Evolutionary conservation across 2,329 filamentous ascomycete species (phyloP).

Genomic region (Sporothrix humicola): DNA sequence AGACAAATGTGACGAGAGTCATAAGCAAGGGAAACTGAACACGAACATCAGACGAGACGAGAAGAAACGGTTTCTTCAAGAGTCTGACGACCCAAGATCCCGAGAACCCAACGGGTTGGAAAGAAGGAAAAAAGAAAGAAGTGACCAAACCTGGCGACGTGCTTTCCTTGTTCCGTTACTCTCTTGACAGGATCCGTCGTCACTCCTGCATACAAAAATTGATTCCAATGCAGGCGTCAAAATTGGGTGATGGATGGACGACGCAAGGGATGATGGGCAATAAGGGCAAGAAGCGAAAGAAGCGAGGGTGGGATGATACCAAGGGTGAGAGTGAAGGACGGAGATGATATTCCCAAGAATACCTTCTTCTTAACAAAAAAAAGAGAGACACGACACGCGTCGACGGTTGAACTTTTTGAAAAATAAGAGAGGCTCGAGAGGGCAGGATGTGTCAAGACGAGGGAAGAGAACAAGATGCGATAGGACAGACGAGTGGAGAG

Average conservation of each 20-base stretch:
- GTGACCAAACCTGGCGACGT: neutral
- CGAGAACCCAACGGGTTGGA: no score
- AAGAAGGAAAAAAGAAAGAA: neutral
- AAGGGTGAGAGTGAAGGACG: neutral
- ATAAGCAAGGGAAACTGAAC: neutral
- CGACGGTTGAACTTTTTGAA: neutral
- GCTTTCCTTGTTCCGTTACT: neutral
- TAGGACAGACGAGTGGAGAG: slow-evolving; percentile 5
- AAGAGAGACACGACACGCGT: slow-evolving; percentile 15
- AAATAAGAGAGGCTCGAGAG: neutral
- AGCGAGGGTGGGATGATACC: neutral
- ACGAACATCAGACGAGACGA: neutral
- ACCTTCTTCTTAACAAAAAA: neutral
- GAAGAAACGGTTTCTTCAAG: neutral
- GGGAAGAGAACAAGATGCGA: neutral
- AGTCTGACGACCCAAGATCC: no score
- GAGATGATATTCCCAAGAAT: neutral
- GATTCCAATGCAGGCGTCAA: slow-evolving; percentile 10
- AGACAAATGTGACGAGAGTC: neutral
- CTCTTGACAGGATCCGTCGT: neutral
- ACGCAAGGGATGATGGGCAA: slow-evolving; percentile 10
- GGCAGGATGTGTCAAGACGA: neutral
- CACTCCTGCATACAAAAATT: neutral
- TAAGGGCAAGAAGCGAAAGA: neutral
- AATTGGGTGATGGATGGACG: neutral